phyloP scores from a whole-genome alignment of 805 yeast genomes.

The Saccharomycopsis sp. region DNA sequence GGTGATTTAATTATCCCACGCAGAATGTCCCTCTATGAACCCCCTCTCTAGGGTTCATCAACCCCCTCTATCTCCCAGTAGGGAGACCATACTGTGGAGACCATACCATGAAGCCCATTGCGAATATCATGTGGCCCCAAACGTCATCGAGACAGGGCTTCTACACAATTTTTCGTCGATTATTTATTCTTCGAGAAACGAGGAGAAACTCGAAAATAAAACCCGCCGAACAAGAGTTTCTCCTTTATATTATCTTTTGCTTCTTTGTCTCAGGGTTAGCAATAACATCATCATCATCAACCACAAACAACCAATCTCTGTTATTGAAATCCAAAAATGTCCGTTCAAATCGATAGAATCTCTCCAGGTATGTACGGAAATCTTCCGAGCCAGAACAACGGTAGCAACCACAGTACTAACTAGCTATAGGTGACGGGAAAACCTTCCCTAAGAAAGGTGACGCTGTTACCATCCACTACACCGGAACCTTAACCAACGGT shows the following conservation, averaged over 20 bases:
- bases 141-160: not conserved
- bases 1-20: too few species aligned
- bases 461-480: conserved; percentile 87
- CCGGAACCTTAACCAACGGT: conserved; percentile 92
- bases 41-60: too few species aligned
- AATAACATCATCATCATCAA: too few species aligned
- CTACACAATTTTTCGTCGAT: not conserved
- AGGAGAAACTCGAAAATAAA: not conserved
- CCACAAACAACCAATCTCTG: too few species aligned
- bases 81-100: not conserved
- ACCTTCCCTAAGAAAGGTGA: conserved; percentile 86
- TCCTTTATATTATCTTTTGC: too few species aligned
- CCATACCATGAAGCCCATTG: not conserved
- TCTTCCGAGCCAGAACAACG: not conserved
- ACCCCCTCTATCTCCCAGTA: not conserved
- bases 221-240: not conserved
- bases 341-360: conserved; percentile 31
- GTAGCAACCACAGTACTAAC: not conserved
- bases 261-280: too few species aligned
- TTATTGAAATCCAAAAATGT: conserved; percentile 19
- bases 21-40: too few species aligned
- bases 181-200: not conserved
- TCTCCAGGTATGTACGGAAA: conserved; percentile 27
- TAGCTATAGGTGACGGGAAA: conserved; percentile 52
- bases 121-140: not conserved